Conservation (phyloP, 2,329 filamentous ascomycete genomes). For the Xylariaceae sp. region DNA sequence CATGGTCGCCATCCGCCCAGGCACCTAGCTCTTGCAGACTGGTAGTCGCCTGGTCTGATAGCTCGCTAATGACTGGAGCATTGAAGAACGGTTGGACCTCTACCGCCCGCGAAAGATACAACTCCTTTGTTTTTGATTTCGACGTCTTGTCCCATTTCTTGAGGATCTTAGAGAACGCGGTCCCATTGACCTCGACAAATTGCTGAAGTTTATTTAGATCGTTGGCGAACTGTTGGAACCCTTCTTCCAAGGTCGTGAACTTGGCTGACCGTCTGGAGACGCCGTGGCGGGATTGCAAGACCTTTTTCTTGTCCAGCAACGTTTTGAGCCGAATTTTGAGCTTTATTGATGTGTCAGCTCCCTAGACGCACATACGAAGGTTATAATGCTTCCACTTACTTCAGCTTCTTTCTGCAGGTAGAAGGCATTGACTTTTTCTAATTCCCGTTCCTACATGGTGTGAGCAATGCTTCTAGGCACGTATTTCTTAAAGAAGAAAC, state of each 20-base stretch:
- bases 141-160: slow-evolving; percentile 99
- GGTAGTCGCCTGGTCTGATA: slow-evolving; percentile 97
- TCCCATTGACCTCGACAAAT: slow-evolving; percentile 98
- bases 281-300: slow-evolving; percentile 79
- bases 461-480: slow-evolving; percentile 40
- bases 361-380: not conserved
- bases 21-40: slow-evolving; percentile 91
- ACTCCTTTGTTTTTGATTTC: slow-evolving; percentile 97
- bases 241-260: slow-evolving; percentile 93
- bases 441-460: slow-evolving; percentile 78
- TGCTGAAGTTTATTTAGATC: slow-evolving; percentile 98
- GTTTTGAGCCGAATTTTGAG: slow-evolving; percentile 92
- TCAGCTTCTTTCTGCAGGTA: slow-evolving; percentile 98
- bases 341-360: slow-evolving; percentile 47
- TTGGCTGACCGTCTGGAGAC: slow-evolving; percentile 87
- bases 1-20: slow-evolving; percentile 95
- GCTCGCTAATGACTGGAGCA: slow-evolving; percentile 90
- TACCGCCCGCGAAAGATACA: slow-evolving; percentile 93
- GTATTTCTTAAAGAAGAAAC: slow-evolving; percentile 1
- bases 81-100: slow-evolving; percentile 99
- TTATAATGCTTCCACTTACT: slow-evolving; percentile 55
- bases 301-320: slow-evolving; percentile 90
- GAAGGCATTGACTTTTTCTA: slow-evolving; percentile 98
- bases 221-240: slow-evolving; percentile 94
- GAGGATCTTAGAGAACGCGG: slow-evolving; percentile 95